These are phyloP conservation scores for Larix sibirica DNA, from an alignment of 83 land plant genomes.

Conservation along the genomic window DNA sequence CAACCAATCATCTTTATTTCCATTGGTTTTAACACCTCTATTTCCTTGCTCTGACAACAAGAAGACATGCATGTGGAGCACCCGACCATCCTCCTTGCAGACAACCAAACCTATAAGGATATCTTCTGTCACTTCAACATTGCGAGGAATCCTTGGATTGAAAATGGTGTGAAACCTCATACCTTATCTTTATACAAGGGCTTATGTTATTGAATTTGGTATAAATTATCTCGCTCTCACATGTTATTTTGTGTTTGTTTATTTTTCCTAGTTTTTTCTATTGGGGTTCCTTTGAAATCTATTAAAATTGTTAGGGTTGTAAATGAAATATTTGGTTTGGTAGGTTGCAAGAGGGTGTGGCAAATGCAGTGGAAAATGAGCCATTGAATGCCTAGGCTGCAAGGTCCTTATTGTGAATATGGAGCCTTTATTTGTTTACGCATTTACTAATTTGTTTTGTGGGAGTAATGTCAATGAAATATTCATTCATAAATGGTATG, in stretches of 20 bases:
- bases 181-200: not conserved
- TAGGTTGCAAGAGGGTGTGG: conserved; percentile 56
- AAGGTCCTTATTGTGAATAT: conserved; percentile 36
- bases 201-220: not conserved
- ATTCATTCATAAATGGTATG: not conserved
- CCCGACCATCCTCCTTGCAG: not conserved
- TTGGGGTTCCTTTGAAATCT: not conserved
- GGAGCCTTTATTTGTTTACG: not conserved
- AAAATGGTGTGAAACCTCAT: not conserved
- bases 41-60: not conserved
- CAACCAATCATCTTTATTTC: not conserved
- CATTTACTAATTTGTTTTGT: too few relatives aligned
- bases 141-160: not conserved
- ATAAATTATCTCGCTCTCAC: not conserved
- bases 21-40: conserved; percentile 14
- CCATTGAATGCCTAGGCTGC: conserved; percentile 87
- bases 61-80: not conserved
- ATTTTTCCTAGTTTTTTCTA: not conserved
- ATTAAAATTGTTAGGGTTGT: not conserved
- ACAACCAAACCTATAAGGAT: not conserved
- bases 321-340: not conserved
- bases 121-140: conserved; percentile 4
- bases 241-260: not conserved
- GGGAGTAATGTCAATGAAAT: not conserved
- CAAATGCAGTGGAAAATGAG: conserved; percentile 74